phyloP scores from a whole-genome alignment of 2,329 filamentous ascomycete genomes.

The Tolypocladium cylindrosporum region DNA sequence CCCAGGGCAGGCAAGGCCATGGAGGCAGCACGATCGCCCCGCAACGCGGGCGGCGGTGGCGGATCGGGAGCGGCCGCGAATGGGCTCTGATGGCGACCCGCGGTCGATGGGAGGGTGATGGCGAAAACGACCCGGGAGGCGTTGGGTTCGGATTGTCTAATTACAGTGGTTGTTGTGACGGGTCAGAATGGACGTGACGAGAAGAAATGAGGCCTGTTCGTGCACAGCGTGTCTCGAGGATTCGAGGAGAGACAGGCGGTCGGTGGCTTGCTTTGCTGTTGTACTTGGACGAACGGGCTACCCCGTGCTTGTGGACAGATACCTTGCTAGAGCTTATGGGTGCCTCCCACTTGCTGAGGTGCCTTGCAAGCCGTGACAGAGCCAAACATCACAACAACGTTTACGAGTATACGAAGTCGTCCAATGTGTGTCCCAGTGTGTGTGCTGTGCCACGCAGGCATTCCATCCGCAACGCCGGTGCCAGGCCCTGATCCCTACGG shows the following conservation, averaged over 20 bases:
- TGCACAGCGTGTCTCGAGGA: neutral
- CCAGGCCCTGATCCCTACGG: neutral
- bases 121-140: neutral
- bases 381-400: neutral
- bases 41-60: constrained; percentile 4
- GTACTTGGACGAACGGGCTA: neutral
- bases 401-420: neutral
- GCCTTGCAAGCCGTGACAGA: neutral
- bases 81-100: neutral
- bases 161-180: neutral
- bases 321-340: neutral
- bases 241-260: neutral
- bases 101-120: neutral
- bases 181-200: neutral
- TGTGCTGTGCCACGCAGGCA: neutral
- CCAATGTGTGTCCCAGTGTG: neutral
- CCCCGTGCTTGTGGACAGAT: neutral
- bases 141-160: neutral
- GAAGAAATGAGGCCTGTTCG: neutral
- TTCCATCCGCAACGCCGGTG: neutral
- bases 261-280: neutral
- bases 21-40: constrained; percentile 7
- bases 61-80: neutral
- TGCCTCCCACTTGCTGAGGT: neutral
- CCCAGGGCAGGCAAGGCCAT: constrained; percentile 11